phyloP scores from a whole-genome alignment of 2,329 filamentous ascomycete species.

The Epichloe hybrida region DNA sequence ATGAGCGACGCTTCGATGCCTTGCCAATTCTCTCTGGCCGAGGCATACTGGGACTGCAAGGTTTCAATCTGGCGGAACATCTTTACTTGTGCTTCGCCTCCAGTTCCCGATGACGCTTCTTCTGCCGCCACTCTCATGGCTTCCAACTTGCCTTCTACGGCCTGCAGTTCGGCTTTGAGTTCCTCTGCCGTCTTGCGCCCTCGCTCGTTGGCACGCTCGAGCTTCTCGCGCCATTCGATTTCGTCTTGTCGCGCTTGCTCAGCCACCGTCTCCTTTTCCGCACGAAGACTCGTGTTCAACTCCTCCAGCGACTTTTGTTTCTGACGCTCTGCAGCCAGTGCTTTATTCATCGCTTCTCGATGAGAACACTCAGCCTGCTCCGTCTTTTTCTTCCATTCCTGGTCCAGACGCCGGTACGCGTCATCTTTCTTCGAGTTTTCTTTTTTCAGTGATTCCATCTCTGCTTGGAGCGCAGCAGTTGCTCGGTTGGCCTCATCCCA shows the following conservation, averaged over 20 bases:
- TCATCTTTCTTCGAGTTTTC: conserved; percentile 45
- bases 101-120: conserved; percentile 71
- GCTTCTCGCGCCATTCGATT: conserved; percentile 58
- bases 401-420: conserved; percentile 53
- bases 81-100: conserved; percentile 77
- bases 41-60: conserved; percentile 84
- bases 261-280: conserved; percentile 63
- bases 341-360: conserved; percentile 51
- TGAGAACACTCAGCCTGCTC: conserved; percentile 53
- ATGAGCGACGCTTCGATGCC: conserved; percentile 81
- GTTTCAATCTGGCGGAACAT: conserved; percentile 89
- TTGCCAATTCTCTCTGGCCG: conserved; percentile 95
- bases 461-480: conserved; percentile 33
- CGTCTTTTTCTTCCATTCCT: conserved; percentile 53
- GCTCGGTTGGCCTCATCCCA: conserved; percentile 37
- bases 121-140: conserved; percentile 73
- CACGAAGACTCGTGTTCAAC: conserved; percentile 48
- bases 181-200: conserved; percentile 58
- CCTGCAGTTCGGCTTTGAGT: conserved; percentile 60
- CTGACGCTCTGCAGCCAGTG: conserved; percentile 53
- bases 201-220: conserved; percentile 59
- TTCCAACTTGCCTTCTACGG: conserved; percentile 82
- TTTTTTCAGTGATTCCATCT: conserved; percentile 30
- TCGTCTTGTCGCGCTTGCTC: conserved; percentile 59
- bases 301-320: conserved; percentile 42